A percentile compares a stretch with the other conserved stretches of the same genome.
These are phyloP conservation scores for Epichloe coenophiala DNA, from an alignment of 2,329 filamentous ascomycete genomes.

Conservation along the genomic window DNA sequence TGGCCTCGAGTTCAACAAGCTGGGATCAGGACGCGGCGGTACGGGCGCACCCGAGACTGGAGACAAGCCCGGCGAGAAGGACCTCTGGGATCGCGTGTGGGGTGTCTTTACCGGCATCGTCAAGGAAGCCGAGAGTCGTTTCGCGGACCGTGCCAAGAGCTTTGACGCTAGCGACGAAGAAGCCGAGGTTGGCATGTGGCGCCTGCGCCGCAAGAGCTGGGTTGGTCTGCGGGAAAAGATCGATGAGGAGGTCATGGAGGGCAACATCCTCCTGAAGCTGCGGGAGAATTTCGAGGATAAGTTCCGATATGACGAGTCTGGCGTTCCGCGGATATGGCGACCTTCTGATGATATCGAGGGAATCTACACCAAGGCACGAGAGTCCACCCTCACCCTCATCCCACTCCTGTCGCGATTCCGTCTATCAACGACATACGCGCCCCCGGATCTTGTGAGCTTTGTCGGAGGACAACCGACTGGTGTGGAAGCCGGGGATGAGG, in stretches of 20 bases:
- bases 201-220: conserved; percentile 88
- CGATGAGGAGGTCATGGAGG: conserved; percentile 96
- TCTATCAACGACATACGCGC: conserved; percentile 56
- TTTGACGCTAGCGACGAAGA: conserved; percentile 88
- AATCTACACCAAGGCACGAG: conserved; percentile 79
- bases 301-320: conserved; percentile 91
- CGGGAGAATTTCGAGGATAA: conserved; percentile 98
- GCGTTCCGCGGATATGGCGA: conserved; percentile 92
- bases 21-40: conserved; percentile 77
- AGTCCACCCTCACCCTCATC: conserved; percentile 83
- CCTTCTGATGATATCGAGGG: conserved; percentile 96
- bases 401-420: conserved; percentile 79
- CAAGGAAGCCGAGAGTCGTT: conserved; percentile 70
- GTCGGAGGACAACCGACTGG: conserved; percentile 65
- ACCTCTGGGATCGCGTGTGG: conserved; percentile 96
- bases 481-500: conserved; percentile 71
- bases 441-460: conserved; percentile 81
- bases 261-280: conserved; percentile 87
- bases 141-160: conserved; percentile 78
- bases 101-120: conserved; percentile 70
- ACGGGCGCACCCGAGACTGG: conserved; percentile 67
- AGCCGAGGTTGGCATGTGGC: conserved; percentile 85
- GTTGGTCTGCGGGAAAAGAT: conserved; percentile 78
- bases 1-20: conserved; percentile 88
- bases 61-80: conserved; percentile 66